Percentiles rank a stretch among this genome's conserved stretches.
Conservation (phyloP, 805 yeast genomes). For the Kregervanrija pseudodelftensis region DNA sequence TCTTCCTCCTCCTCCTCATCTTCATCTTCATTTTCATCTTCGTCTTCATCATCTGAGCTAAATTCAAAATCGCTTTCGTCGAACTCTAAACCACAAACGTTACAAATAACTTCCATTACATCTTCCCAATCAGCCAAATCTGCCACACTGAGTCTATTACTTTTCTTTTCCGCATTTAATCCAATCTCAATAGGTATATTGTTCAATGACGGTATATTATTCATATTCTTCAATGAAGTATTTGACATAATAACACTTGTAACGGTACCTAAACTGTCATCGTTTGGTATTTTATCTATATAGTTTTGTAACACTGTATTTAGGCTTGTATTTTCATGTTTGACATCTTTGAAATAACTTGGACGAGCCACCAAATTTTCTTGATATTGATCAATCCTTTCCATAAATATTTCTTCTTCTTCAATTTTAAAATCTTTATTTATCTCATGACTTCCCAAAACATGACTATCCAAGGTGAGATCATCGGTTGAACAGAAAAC, state of each 20-base stretch:
- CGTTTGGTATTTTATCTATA: too few species aligned
- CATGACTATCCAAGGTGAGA: constrained; percentile 9
- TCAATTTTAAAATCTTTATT: constrained; percentile 5
- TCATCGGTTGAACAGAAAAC: constrained; percentile 16
- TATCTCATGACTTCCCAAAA: constrained; percentile 12
- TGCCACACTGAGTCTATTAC: constrained; percentile 12
- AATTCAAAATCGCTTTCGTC: constrained; percentile 28
- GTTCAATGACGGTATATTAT: constrained; percentile 12
- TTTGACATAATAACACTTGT: constrained; percentile 22
- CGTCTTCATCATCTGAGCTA: constrained; percentile 8
- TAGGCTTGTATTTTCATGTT: too few species aligned
- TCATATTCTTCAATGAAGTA: constrained; percentile 13
- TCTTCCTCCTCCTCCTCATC: neutral
- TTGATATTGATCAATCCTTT: constrained; percentile 14
- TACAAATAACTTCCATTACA: constrained; percentile 29
- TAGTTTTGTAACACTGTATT: too few species aligned
- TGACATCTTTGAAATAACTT: too few species aligned
- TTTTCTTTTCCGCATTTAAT: constrained; percentile 7
- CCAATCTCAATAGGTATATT: constrained; percentile 24
- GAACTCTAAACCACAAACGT: constrained; percentile 26
- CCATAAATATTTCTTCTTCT: constrained; percentile 7
- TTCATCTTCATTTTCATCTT: constrained; percentile 10
- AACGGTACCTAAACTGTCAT: neutral
- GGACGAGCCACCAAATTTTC: neutral
- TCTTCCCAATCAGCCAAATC: constrained; percentile 28